Conservation (phyloP, 345 rosid species). For the Salix dunnii region DNA sequence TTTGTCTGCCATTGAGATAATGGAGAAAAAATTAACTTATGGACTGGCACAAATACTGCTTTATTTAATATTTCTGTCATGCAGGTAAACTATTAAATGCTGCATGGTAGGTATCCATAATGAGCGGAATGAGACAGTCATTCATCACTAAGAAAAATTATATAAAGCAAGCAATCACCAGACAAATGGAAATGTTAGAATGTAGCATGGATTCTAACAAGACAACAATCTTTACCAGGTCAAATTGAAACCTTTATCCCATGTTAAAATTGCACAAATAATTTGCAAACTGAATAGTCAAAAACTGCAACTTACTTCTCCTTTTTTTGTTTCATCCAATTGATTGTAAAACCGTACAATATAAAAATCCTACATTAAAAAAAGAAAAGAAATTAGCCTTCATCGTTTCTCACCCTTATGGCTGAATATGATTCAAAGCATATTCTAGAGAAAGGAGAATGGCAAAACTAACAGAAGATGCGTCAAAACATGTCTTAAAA, state of each 20-base stretch:
- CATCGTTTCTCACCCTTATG: not conserved
- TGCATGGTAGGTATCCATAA: not conserved
- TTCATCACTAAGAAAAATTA: not conserved
- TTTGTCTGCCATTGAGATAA: not conserved
- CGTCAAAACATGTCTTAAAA: not conserved
- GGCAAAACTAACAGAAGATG: not conserved
- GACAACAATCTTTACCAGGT: not conserved
- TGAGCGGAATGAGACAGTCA: not conserved
- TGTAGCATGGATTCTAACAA: not conserved
- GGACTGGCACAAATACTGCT: not conserved
- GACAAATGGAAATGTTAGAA: not conserved
- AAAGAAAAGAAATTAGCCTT: not conserved
- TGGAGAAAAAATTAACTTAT: too few species aligned
- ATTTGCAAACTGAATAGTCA: not conserved
- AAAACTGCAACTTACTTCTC: conserved; percentile 66
- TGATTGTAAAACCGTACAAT: conserved; percentile 67
- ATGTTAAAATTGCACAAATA: not conserved
- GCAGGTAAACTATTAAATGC: not conserved
- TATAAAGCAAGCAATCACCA: not conserved
- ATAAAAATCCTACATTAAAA: conserved; percentile 59
- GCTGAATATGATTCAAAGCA: not conserved
- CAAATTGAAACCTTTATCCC: not conserved
- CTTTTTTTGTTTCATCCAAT: conserved; percentile 80
- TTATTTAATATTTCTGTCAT: not conserved
- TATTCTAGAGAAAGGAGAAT: not conserved